Evolutionary conservation across 2,329 filamentous ascomycete species (phyloP), one percentile per base, ranked within the genome.

Genomic region (Sclerotinia trifoliorum): DNA sequence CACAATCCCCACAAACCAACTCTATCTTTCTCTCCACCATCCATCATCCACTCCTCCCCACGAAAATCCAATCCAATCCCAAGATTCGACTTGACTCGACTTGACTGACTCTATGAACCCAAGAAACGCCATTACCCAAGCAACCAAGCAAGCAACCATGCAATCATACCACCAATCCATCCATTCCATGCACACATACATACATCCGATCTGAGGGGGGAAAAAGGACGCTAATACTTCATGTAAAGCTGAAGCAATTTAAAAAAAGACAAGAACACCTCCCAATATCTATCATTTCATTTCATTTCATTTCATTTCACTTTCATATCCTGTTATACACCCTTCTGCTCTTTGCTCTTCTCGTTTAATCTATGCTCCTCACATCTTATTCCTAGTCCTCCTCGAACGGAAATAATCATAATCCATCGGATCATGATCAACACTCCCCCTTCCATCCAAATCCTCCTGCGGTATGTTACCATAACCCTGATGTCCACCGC

Each of bases 401-500:
- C 71, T 68, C 21, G 69, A 62, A 46, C 75, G 70, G 66, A 76
- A 77, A 71, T 77, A 76, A 67, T 78, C 76, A 71, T 77, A 78
- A 62, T 68, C 73, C 70, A 68, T 73, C 6, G 75, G 73, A 70
- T 78, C 74, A 17, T 68, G 49, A 17, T 74, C 75, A 29, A 79
- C 75, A 44, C 54, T 62, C 0, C 58, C 29, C 44, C 26, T 48
- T 5, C 29, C 39, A 58, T 66, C 64, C 32, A 66, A 10, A 58
- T 80, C 77, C 52, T 79, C 77, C 74, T 88, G 86, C 0, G 86
- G 83, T 66, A 89, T 76, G 35, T 83, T 83, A 19, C 85, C 87
- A 75, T 89, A 89, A 0, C 87, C 86, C 63, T 81, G 79, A 1
- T 85, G 84, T 2, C 86, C 86, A 65, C 85, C 85, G 24, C 85